Base-by-base conservation (phyloP, 306 rosid species). In the Oemleria cerasiformis region DNA sequence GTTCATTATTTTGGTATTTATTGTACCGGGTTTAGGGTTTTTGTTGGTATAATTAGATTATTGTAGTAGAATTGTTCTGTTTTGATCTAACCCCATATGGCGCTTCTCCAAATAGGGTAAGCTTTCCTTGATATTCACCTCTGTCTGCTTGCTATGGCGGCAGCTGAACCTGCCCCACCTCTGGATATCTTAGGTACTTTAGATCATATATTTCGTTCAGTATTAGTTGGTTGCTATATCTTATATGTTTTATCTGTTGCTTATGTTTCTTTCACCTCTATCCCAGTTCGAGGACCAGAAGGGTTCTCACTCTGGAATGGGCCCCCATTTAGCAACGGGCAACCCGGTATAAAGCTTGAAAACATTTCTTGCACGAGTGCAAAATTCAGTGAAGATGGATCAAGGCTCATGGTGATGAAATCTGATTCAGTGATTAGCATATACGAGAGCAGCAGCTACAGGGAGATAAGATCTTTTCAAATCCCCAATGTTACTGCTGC, bases 221-320 rank as follows among this genome's bases (percentile, higher is more conserved):
- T 66, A 62, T 75, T 20, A 15, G 38, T 11, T 9, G 9, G 19
- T 10, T 20, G 15, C 34, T 54, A 11, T 54, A 12, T 54, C 8
- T 23, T 67, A n/a, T 53, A 6, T 45, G 13, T 70, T 73, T 2
- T 40, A 36, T 71, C 48, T 56, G 5, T 62, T 21, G 42, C 34
- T 67, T 41, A 55, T 62, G 17, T 5, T 67, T 39, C 19, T 38
- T 62, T 63, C 21, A 30, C 62, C 23, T 81, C 60, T 66, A 63
- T 75, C 23, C 39, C 73, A 90, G 98, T 93, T 79, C 89, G 94
- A 62, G 83, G 78, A 44, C 91, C 93, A 0, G 98, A 90, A 59
- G 87, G 88, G 21, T 83, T 73, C 72, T 93, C 86, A 4, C 72
- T 91, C 82, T 93, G 97, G 98, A 87, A 82, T 2, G 98, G 98